Percentiles rank a stretch among this genome's conserved stretches.
Evolutionary conservation across 2,329 filamentous ascomycete species (phyloP).

Genomic region (Alternaria viburni): DNA sequence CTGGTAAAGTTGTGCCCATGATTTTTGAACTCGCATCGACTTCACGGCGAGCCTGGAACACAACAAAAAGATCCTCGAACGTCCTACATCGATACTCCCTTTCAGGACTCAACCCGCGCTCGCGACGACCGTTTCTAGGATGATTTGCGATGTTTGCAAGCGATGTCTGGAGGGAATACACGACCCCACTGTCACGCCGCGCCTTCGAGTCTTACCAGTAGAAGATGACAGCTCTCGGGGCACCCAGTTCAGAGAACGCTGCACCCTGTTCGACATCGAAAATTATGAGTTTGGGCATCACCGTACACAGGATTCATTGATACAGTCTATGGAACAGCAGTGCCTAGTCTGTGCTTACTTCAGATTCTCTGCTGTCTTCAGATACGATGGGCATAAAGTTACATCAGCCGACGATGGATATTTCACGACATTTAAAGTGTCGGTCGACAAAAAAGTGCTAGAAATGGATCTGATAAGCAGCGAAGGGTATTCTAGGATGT

Average conservation of each 20-base stretch:
- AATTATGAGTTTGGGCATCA: not conserved
- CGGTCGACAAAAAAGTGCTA: too few species aligned
- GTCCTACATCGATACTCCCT: not conserved
- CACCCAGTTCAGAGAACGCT: too few species aligned
- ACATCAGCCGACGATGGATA: too few species aligned
- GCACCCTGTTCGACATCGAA: not conserved
- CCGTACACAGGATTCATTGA: too few species aligned
- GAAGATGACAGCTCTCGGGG: too few species aligned
- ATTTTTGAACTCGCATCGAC: not conserved
- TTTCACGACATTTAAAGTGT: too few species aligned
- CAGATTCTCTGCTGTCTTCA: too few species aligned
- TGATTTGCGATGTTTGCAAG: not conserved
- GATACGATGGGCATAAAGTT: too few species aligned
- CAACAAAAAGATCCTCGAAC: not conserved
- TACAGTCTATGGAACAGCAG: too few species aligned
- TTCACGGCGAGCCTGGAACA: not conserved
- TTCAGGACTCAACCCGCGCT: not conserved
- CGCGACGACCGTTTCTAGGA: not conserved
- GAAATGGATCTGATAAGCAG: too few species aligned
- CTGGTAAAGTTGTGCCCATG: not conserved
- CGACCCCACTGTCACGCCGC: not conserved
- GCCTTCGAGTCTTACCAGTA: not conserved
- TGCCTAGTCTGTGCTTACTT: too few species aligned
- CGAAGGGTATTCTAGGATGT: too few species aligned
- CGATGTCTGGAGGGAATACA: not conserved